Percentiles rank a stretch among this genome's conserved stretches.
These are phyloP conservation scores for Scutellaria minor DNA, from an alignment of 257 asterid genomes.

Conservation along the genomic window DNA sequence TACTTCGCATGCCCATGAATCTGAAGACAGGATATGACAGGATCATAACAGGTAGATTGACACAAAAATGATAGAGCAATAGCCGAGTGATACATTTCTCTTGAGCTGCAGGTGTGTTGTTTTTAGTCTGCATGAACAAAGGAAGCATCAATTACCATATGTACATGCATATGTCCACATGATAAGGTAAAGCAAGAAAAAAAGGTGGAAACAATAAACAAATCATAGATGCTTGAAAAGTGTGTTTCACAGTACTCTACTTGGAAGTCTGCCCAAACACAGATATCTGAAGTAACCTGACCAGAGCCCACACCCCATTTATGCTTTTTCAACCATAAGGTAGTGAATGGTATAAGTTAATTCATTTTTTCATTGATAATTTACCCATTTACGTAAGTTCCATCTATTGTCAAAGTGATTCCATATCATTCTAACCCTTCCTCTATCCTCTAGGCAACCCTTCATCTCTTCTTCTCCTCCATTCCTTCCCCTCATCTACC, in stretches of 20 bases:
- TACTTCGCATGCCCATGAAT: slow-evolving; percentile 94
- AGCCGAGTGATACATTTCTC: slow-evolving; percentile 88
- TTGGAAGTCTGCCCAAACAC: slow-evolving; percentile 8
- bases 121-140: slow-evolving; percentile 70
- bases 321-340: background rate
- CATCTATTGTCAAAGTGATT: background rate
- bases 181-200: background rate
- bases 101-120: slow-evolving; percentile 90
- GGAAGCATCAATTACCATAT: slow-evolving; percentile 32
- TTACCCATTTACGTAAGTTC: background rate
- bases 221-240: slow-evolving; percentile 23
- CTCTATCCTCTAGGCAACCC: background rate
- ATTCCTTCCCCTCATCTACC: background rate
- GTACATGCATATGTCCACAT: background rate
- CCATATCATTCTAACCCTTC: background rate
- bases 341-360: background rate
- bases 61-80: slow-evolving; percentile 88
- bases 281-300: slow-evolving; percentile 6
- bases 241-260: background rate
- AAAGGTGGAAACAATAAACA: background rate
- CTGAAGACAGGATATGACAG: slow-evolving; percentile 88
- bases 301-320: background rate
- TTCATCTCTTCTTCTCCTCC: background rate
- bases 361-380: background rate
- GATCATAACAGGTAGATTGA: slow-evolving; percentile 95